Percentiles rank a stretch among this genome's conserved stretches.
These are phyloP conservation scores for Cutaneotrichosporon sp. DNA, from an alignment of 1,284 basidiomycete species.

Conservation along the genomic window DNA sequence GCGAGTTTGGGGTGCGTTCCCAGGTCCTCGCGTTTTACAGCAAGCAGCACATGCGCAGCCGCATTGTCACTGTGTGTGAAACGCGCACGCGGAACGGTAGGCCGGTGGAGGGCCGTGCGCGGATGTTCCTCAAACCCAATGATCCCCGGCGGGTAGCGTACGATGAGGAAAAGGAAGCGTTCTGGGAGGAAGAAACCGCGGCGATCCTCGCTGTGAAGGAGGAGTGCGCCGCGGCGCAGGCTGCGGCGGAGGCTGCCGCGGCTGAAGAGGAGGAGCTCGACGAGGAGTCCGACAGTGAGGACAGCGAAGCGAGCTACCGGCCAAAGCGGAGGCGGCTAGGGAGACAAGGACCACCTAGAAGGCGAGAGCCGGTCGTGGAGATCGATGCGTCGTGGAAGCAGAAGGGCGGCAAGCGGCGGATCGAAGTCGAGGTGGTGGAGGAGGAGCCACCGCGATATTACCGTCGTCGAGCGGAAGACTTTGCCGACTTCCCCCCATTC, in stretches of 20 bases:
- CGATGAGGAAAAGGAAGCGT: slow-evolving; percentile 6
- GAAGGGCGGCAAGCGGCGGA: background rate
- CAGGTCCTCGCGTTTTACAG: slow-evolving; percentile 26
- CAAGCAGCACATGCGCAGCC: slow-evolving; percentile 42
- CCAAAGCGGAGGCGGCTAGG: too few relatives aligned
- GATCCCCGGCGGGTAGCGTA: slow-evolving; percentile 8
- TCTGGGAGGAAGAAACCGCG: background rate
- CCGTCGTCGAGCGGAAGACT: background rate
- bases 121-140: slow-evolving; percentile 21
- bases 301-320: background rate
- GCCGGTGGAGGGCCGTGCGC: slow-evolving; percentile 28
- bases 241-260: background rate
- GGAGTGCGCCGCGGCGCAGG: background rate
- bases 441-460: background rate
- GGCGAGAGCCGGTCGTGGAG: background rate
- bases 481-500: background rate
- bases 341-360: background rate
- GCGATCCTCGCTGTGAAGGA: background rate
- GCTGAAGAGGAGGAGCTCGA: background rate
- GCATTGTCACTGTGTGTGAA: slow-evolving; percentile 29
- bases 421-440: background rate
- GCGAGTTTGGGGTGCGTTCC: slow-evolving; percentile 24
- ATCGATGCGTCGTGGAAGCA: background rate
- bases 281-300: background rate
- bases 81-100: slow-evolving; percentile 17